phyloP scores from a whole-genome alignment of 176 grass and related monocot species.

The Microstegium vimineum region DNA sequence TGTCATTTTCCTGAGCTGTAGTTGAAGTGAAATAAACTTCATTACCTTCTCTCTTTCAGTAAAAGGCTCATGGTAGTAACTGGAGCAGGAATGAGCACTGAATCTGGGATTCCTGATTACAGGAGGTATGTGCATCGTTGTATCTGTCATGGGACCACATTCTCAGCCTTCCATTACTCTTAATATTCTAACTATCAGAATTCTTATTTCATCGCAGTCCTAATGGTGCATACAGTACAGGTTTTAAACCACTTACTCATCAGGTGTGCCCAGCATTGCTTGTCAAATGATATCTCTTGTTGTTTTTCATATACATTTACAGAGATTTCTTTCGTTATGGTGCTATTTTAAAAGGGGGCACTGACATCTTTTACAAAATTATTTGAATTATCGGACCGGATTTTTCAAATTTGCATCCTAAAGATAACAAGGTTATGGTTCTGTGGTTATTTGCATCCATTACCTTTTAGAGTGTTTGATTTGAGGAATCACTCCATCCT shows the following conservation, averaged over 20 bases:
- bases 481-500: too few relatives aligned
- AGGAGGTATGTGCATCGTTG: slow-evolving; percentile 56
- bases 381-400: neutral
- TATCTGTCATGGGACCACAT: neutral
- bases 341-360: neutral
- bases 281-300: neutral
- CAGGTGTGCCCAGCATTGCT: slow-evolving; percentile 47
- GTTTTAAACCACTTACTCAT: slow-evolving; percentile 97
- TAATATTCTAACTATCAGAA: neutral
- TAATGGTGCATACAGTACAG: slow-evolving; percentile 94
- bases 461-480: too few relatives aligned
- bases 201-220: slow-evolving; percentile 53
- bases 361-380: neutral
- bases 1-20: slow-evolving; percentile 10
- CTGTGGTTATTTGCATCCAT: neutral
- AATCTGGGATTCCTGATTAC: slow-evolving; percentile 97
- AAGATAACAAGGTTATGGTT: neutral
- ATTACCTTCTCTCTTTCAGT: slow-evolving; percentile 49
- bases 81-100: slow-evolving; percentile 93
- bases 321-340: neutral
- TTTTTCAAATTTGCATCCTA: neutral
- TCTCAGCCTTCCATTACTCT: slow-evolving; percentile 5
- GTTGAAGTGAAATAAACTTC: slow-evolving; percentile 25
- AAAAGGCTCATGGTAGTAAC: slow-evolving; percentile 86
- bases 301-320: neutral